Base-by-base conservation (phyloP, 2,329 filamentous ascomycete genomes). In the Fusarium sp. region DNA sequence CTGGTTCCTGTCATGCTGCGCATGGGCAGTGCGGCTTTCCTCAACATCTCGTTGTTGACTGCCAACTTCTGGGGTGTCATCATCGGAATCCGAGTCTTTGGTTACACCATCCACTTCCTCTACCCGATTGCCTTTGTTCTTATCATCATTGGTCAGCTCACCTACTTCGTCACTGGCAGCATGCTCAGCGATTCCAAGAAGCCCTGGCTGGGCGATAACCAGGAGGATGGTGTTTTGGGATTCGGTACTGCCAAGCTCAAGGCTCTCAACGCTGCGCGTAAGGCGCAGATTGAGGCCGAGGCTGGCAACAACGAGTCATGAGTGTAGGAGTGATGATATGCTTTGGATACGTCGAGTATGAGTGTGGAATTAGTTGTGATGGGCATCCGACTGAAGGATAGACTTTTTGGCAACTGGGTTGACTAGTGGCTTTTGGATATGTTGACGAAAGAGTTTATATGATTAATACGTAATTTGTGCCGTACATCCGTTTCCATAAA, bases 41-140 rank as follows among this genome's bases (percentile, higher is more conserved):
- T 97, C 84, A 97, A 99, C 80, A 97, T 98, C 75, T 95, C 92
- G 9, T 83, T 99, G 69, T 84, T 99, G 62, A 98, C 96, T 3
- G 93, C 90, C 73, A 97, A 97, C 81, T 98, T 98, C 82, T 99
- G 96, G 96, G 94, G 94, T 69, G 91, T 97, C 65, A 91, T 96
- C 71, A 95, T 99, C 72, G 96, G 96, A 49, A 88, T 96, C 71
- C 87, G 90, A 76, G 92, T 98, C 48, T 97, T 99, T 75, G 88
- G 90, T 44, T 87, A 92, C 72, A 80, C 80, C 40, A 88, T 99
- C 59, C 92, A 97, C 81, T 97, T 88, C 84, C 85, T 97, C 81
- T 99, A 99, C 80, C 95, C 96, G 7, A 92, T 97, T 76, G 95
- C 96, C 14, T 99, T 99, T 78, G 92, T 97, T 11, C 84, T 94